Evolutionary conservation across 2,329 filamentous ascomycete species (phyloP), one percentile per base, ranked within the genome.

Genomic region (Alternaria viburni): DNA sequence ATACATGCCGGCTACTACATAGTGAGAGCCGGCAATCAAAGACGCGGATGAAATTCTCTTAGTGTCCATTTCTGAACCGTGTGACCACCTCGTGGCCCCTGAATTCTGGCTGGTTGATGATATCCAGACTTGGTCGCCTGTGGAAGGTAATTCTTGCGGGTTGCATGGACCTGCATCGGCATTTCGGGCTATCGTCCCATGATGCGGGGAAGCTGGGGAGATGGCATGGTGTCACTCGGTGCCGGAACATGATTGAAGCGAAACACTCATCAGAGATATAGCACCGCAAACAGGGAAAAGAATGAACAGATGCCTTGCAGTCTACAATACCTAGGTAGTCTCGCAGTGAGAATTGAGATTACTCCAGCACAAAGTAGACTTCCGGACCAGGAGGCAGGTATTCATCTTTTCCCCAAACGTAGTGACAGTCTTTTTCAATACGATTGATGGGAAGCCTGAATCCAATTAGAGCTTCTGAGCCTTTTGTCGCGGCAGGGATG

Each of bases 131-230:
- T 44, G 25, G 26, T 46, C 12, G 36, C 44, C 55, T 44, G 57
- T 32, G 23, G 36, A 25, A 44, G 44, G 44, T 13, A 30, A 26
- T 54, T 32, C 6, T 41, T 62, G 45, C 49, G 54, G 19, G 26
- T 55, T 54, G 47, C 57, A 41, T 49, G 5, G 36, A 61, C 58
- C 49, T 66, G 62, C 62, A 30, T 43, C 70, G 70, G 70, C 9
- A 44, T 50, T 55, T 69, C 70, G 70, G 70, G 59, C 10, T 28
- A 71, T 57, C 36, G 46, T 41, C 36, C 44, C 59, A 13, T 15
- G 45, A 67, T 68, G 64, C 44, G 64, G 54, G 64, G 57, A 69
- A 59, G 36, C 57, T 50, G 64, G 61, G 61, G 59, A 61, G 43
- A 21, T 47, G 45, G 30, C 45, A 26, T 47, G 32, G 15, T 13